phyloP scores from a whole-genome alignment of 306 rosid species.

The Dicorynia guianensis region DNA sequence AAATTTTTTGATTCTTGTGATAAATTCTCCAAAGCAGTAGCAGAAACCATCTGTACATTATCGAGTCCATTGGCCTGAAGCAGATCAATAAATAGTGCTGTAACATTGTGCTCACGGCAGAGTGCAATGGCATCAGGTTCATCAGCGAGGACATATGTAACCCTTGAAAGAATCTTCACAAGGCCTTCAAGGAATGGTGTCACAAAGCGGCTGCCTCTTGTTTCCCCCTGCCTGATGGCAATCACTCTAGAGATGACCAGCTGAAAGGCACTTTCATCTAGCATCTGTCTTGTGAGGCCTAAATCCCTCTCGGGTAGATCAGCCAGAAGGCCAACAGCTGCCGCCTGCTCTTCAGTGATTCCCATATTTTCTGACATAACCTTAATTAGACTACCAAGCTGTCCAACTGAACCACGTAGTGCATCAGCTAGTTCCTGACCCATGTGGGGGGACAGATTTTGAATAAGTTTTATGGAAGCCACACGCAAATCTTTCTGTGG shows the following conservation, averaged over 20 bases:
- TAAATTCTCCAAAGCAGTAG: constrained; percentile 85
- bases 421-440: constrained; percentile 98
- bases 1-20: constrained; percentile 79
- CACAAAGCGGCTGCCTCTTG: constrained; percentile 80
- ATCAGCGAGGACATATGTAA: constrained; percentile 71
- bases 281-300: constrained; percentile 96
- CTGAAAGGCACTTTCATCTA: constrained; percentile 84
- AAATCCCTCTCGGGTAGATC: constrained; percentile 96
- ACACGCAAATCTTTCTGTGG: constrained; percentile 89
- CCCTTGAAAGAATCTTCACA: constrained; percentile 84
- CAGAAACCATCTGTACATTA: constrained; percentile 95
- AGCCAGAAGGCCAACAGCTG: constrained; percentile 88
- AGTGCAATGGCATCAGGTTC: constrained; percentile 79
- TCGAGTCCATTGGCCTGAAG: constrained; percentile 91
- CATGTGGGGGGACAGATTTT: constrained; percentile 80
- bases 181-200: constrained; percentile 92
- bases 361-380: constrained; percentile 84
- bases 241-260: constrained; percentile 64
- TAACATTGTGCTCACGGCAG: constrained; percentile 73
- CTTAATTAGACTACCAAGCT: constrained; percentile 81
- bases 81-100: constrained; percentile 75
- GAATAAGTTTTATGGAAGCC: constrained; percentile 87
- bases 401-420: constrained; percentile 93
- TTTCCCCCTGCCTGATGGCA: constrained; percentile 79
- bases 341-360: constrained; percentile 93